Percentiles rank a stretch among this genome's conserved stretches.
Conservation (phyloP, 2,329 filamentous ascomycete genomes). For the Aspergillus aculeatus region DNA sequence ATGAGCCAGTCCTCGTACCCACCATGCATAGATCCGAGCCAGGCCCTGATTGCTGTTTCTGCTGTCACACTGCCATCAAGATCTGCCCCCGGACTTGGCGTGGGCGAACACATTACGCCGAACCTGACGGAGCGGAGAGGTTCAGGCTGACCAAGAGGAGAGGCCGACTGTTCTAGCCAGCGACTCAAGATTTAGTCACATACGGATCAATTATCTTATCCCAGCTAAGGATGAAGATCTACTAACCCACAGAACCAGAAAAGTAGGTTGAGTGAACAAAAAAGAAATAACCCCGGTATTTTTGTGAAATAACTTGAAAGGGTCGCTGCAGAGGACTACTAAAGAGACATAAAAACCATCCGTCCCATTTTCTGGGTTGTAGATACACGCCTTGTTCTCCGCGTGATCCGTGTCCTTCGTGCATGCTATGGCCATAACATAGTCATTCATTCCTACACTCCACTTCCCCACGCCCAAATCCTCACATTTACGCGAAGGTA, state of each 20-base stretch:
- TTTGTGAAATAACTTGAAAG: conserved; percentile 42
- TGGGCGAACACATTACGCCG: neutral
- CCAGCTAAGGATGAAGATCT: neutral
- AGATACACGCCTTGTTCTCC: conserved; percentile 37
- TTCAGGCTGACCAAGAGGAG: no score
- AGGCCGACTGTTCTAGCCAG: no score
- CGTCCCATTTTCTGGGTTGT: conserved; percentile 33
- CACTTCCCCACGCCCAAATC: conserved; percentile 35
- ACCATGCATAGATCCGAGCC: conserved; percentile 1
- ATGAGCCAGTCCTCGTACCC: neutral
- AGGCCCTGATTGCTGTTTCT: neutral
- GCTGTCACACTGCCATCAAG: neutral
- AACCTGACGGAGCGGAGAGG: neutral
- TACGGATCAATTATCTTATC: neutral
- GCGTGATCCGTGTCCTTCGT: conserved; percentile 39
- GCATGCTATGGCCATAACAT: conserved; percentile 44
- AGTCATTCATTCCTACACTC: conserved; percentile 44
- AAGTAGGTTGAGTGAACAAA: conserved; percentile 11
- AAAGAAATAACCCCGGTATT: conserved; percentile 35
- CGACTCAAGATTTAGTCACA: neutral
- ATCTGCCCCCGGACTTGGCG: neutral
- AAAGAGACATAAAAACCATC: conserved; percentile 42
- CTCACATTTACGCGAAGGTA: conserved; percentile 85
- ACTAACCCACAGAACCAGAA: neutral
- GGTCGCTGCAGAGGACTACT: conserved; percentile 40